These are phyloP conservation scores for Colletotrichum sojae DNA, from an alignment of 2,329 filamentous ascomycete species.

Conservation along the genomic window DNA sequence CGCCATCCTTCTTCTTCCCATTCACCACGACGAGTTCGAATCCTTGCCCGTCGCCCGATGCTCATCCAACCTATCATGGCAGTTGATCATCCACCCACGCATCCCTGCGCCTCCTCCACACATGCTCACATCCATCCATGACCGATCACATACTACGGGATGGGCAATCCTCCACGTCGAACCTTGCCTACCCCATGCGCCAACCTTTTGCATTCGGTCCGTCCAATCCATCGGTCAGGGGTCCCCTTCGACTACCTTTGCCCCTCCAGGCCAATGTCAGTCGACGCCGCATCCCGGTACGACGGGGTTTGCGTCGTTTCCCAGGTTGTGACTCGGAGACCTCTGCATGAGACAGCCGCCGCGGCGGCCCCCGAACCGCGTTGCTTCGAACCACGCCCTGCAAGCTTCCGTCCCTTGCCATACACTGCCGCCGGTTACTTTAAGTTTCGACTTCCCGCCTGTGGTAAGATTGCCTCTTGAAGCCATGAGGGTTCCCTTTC, in stretches of 20 bases:
- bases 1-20: constrained; percentile 2
- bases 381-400: neutral
- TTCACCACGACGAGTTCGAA: neutral
- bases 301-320: constrained; percentile 21
- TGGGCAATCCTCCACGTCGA: constrained; percentile 32
- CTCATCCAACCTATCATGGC: neutral
- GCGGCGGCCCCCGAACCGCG: constrained; percentile 13
- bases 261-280: constrained; percentile 30
- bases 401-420: neutral
- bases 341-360: constrained; percentile 19
- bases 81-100: constrained; percentile 22
- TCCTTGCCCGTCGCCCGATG: neutral
- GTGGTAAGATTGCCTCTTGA: neutral
- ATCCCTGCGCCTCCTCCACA: constrained; percentile 14
- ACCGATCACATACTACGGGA: constrained; percentile 25
- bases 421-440: constrained; percentile 10
- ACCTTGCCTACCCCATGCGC: constrained; percentile 36
- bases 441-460: constrained; percentile 22
- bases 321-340: constrained; percentile 12
- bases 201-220: constrained; percentile 40
- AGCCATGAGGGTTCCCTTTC: neutral
- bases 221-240: constrained; percentile 31
- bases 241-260: neutral
- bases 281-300: constrained; percentile 27
- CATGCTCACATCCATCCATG: constrained; percentile 18